Conservation (phyloP, 768 basidiomycete genomes). For the Kwoniella mangroviensis region DNA sequence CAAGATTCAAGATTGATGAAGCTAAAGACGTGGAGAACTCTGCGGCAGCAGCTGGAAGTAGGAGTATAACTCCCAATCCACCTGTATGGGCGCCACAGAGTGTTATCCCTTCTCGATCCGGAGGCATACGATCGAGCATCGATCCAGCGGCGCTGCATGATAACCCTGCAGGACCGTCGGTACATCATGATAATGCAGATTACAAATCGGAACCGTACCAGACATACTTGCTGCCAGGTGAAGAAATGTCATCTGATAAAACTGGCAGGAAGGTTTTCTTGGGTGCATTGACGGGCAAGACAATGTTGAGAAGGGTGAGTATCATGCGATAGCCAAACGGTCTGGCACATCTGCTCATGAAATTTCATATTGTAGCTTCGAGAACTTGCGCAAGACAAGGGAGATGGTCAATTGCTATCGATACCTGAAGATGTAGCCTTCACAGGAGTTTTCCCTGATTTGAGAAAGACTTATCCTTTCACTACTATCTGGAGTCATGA, state of each 20-base stretch:
- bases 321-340: neutral
- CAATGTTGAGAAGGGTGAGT: slow-evolving; percentile 53
- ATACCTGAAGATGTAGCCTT: slow-evolving; percentile 53
- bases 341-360: neutral
- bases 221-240: slow-evolving; percentile 43
- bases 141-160: neutral
- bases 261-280: slow-evolving; percentile 45
- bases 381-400: slow-evolving; percentile 41
- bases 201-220: slow-evolving; percentile 43
- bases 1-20: slow-evolving; percentile 53
- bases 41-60: slow-evolving; percentile 32
- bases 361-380: slow-evolving; percentile 28
- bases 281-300: slow-evolving; percentile 44
- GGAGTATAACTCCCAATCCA: slow-evolving; percentile 17
- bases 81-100: slow-evolving; percentile 12
- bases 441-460: slow-evolving; percentile 54
- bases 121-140: neutral
- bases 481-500: slow-evolving; percentile 58
- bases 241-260: slow-evolving; percentile 46
- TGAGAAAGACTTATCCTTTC: slow-evolving; percentile 56
- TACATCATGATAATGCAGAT: slow-evolving; percentile 11
- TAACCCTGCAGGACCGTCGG: neutral
- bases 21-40: slow-evolving; percentile 46
- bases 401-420: slow-evolving; percentile 35
- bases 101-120: neutral